These are phyloP conservation scores for Punica granatum DNA, from an alignment of 345 rosid species.

Conservation along the genomic window DNA sequence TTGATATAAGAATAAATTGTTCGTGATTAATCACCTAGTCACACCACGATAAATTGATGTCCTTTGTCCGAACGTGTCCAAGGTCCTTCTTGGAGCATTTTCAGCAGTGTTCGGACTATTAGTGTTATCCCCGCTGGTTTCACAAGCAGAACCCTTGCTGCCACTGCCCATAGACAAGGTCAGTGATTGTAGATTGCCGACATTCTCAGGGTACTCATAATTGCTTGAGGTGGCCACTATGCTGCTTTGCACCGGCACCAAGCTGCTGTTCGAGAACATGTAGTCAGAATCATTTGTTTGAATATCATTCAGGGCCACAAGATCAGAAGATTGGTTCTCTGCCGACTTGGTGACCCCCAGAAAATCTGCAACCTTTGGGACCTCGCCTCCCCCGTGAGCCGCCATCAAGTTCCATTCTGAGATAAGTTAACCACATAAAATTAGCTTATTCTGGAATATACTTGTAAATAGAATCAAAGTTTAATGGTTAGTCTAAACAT, in stretches of 20 bases:
- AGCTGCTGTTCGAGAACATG: constrained; percentile 41
- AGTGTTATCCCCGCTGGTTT: constrained; percentile 56
- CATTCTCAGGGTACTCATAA: constrained; percentile 64
- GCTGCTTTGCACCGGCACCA: constrained; percentile 47
- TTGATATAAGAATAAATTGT: too few relatives aligned
- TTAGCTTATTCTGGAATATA: too few relatives aligned
- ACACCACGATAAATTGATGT: constrained; percentile 98
- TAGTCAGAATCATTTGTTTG: constrained; percentile 55
- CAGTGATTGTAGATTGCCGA: constrained; percentile 65
- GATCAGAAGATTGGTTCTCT: constrained; percentile 61
- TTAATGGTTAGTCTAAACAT: too few relatives aligned
- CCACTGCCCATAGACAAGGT: constrained; percentile 96
- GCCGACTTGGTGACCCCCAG: constrained; percentile 83
- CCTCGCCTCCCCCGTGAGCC: constrained; percentile 52
- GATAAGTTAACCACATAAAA: not conserved
- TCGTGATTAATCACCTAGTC: constrained; percentile 46
- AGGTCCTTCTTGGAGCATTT: constrained; percentile 71
- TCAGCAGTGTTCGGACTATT: constrained; percentile 35
- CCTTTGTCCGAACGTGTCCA: constrained; percentile 93
- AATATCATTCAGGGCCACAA: constrained; percentile 55
- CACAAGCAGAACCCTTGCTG: constrained; percentile 51
- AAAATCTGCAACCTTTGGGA: constrained; percentile 95
- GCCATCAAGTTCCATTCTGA: constrained; percentile 79
- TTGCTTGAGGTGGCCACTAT: constrained; percentile 24
- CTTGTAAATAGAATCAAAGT: too few relatives aligned